phyloP scores from a whole-genome alignment of 1,139 yeast genomes.

The Entelexis paramagnoliae region DNA sequence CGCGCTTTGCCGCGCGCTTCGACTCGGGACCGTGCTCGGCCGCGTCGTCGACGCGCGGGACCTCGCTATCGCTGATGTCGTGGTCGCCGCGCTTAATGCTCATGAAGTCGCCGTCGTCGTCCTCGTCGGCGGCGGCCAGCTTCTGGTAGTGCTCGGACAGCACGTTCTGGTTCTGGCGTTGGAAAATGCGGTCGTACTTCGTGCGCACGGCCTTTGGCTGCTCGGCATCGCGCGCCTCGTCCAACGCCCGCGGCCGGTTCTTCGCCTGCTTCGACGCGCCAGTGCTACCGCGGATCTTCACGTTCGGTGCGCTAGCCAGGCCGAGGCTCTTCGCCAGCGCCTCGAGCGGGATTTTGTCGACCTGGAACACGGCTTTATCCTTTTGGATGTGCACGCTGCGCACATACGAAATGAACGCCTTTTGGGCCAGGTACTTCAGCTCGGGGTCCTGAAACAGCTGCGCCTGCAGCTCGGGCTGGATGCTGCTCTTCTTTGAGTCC shows the following conservation, averaged over 20 bases:
- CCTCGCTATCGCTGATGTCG: slow-evolving; percentile 50
- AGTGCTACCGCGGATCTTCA: slow-evolving; percentile 54
- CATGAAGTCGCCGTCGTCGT: slow-evolving; percentile 55
- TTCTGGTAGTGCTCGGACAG: slow-evolving; percentile 78
- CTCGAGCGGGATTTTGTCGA: slow-evolving; percentile 68
- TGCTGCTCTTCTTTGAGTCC: slow-evolving; percentile 64
- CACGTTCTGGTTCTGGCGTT: slow-evolving; percentile 85
- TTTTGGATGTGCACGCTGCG: slow-evolving; percentile 76
- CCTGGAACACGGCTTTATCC: slow-evolving; percentile 68
- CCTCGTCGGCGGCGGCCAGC: slow-evolving; percentile 34
- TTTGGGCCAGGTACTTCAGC: slow-evolving; percentile 84
- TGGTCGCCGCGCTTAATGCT: slow-evolving; percentile 69
- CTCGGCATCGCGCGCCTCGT: slow-evolving; percentile 24
- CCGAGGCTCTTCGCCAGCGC: slow-evolving; percentile 82
- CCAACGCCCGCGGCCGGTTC: slow-evolving; percentile 60
- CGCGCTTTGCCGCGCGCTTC: slow-evolving; percentile 78
- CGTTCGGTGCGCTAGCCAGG: slow-evolving; percentile 90
- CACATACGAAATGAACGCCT: slow-evolving; percentile 78
- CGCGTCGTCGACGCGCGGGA: slow-evolving; percentile 42
- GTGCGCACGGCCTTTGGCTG: slow-evolving; percentile 50
- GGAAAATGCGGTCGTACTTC: slow-evolving; percentile 92
- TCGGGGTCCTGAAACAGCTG: slow-evolving; percentile 87
- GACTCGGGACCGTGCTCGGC: slow-evolving; percentile 46
- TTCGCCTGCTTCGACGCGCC: slow-evolving; percentile 57
- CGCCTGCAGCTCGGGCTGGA: slow-evolving; percentile 76